phyloP scores from a whole-genome alignment of 805 yeast genomes.

The Dipodascus albidus region DNA sequence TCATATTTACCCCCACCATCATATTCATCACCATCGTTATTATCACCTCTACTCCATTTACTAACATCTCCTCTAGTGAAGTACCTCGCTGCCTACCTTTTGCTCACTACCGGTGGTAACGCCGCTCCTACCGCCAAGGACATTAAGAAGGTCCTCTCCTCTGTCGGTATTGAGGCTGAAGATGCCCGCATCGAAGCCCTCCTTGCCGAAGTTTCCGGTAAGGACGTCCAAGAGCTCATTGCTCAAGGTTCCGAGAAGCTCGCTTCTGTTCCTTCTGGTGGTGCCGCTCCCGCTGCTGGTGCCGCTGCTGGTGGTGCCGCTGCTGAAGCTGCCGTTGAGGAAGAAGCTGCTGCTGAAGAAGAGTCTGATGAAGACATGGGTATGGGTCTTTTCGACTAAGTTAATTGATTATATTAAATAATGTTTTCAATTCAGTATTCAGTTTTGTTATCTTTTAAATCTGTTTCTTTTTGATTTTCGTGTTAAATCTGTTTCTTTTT shows the following conservation, averaged over 20 bases:
- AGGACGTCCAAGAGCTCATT: conserved; percentile 77
- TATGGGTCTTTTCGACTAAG: conserved; percentile 96
- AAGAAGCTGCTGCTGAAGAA: conserved; percentile 55
- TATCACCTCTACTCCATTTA: conserved; percentile 14
- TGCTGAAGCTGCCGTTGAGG: conserved; percentile 62
- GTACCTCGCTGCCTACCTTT: conserved; percentile 99
- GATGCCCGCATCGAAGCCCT: conserved; percentile 73
- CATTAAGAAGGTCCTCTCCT: conserved; percentile 75
- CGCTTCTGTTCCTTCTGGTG: conserved; percentile 96
- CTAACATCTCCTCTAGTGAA: conserved; percentile 43
- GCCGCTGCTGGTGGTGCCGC: conserved; percentile 62
- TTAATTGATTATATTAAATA: conserved; percentile 9
- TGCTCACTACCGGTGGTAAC: conserved; percentile 95
- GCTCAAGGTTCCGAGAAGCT: conserved; percentile 94
- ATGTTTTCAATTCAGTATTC: too few species aligned
- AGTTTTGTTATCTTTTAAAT: not conserved
- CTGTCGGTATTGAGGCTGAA: conserved; percentile 95
- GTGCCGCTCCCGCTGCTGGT: conserved; percentile 80
- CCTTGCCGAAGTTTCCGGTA: conserved; percentile 84
- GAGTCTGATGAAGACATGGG: conserved; percentile 36
- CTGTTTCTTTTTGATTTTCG: not conserved
- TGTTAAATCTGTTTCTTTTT: too few species aligned
- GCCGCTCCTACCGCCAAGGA: conserved; percentile 88
- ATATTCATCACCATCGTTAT: not conserved
- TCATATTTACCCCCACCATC: too few species aligned